Percentiles rank a stretch among this genome's conserved stretches.
These are phyloP conservation scores for Colletotrichum tamarilloi DNA, from an alignment of 2,329 filamentous ascomycete species.

Conservation along the genomic window DNA sequence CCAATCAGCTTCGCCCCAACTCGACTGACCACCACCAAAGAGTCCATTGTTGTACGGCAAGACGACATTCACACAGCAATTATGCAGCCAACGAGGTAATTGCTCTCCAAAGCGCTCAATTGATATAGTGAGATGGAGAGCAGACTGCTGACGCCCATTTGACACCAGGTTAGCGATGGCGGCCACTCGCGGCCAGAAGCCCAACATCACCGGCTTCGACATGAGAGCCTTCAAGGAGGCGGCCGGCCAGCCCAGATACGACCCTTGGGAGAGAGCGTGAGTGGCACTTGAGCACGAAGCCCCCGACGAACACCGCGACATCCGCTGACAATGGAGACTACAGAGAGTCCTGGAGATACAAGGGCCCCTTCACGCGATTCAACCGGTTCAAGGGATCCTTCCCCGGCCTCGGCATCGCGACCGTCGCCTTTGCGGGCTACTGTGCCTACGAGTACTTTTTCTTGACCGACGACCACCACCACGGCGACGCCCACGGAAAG, in stretches of 20 bases:
- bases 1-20: conserved; percentile 36
- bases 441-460: conserved; percentile 92
- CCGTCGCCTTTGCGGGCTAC: conserved; percentile 90
- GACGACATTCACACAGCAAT: conserved; percentile 38
- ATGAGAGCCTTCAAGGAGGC: conserved; percentile 81
- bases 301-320: not conserved
- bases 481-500: conserved; percentile 63
- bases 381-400: conserved; percentile 90
- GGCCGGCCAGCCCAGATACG: conserved; percentile 70
- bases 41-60: conserved; percentile 29
- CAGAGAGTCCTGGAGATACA: conserved; percentile 97
- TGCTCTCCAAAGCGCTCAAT: not conserved
- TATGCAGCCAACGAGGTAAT: conserved; percentile 45
- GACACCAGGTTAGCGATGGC: conserved; percentile 61
- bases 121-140: not conserved
- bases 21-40: conserved; percentile 28
- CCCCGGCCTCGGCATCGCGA: conserved; percentile 91
- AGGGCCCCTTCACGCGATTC: conserved; percentile 85
- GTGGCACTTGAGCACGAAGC: conserved; percentile 44
- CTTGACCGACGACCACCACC: conserved; percentile 76
- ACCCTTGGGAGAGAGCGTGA: conserved; percentile 75
- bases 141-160: not conserved
- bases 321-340: conserved; percentile 28
- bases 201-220: conserved; percentile 94
- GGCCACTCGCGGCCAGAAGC: conserved; percentile 56